phyloP scores from a whole-genome alignment of 805 yeast species.

The Huiozyma naganishii region DNA sequence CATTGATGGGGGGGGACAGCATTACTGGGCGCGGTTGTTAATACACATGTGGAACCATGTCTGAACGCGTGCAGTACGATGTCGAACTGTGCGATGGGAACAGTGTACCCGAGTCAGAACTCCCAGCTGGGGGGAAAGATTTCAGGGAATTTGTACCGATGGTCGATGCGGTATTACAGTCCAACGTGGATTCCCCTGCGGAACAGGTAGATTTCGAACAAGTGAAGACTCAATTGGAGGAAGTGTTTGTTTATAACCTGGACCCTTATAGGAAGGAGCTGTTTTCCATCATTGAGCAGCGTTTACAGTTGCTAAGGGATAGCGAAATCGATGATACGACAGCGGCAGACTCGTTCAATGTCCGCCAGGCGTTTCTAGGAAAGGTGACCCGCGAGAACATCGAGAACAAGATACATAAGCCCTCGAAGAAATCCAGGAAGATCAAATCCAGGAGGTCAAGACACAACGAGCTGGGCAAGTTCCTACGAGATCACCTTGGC shows the following conservation, averaged over 20 bases:
- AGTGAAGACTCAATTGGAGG: constrained; percentile 65
- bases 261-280: constrained; percentile 22
- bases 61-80: too few relatives aligned
- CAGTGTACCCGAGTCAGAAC: too few relatives aligned
- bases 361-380: not conserved
- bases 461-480: constrained; percentile 33
- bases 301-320: not conserved
- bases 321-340: not conserved
- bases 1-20: too few relatives aligned
- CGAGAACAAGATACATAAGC: constrained; percentile 1
- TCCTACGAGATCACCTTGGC: constrained; percentile 40
- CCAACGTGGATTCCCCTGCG: not conserved
- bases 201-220: constrained; percentile 2
- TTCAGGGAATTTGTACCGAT: constrained; percentile 1
- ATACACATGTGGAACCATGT: too few relatives aligned
- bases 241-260: constrained; percentile 27
- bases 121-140: too few relatives aligned
- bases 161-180: constrained; percentile 1
- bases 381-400: not conserved
- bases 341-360: too few relatives aligned
- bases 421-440: constrained; percentile 1
- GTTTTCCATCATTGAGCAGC: not conserved
- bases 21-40: too few relatives aligned
- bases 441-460: not conserved
- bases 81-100: too few relatives aligned